Percentiles rank a stretch among this genome's conserved stretches.
Conservation (phyloP, 2,329 filamentous ascomycete species). For the Stagonosporopsis chrysanthemi region DNA sequence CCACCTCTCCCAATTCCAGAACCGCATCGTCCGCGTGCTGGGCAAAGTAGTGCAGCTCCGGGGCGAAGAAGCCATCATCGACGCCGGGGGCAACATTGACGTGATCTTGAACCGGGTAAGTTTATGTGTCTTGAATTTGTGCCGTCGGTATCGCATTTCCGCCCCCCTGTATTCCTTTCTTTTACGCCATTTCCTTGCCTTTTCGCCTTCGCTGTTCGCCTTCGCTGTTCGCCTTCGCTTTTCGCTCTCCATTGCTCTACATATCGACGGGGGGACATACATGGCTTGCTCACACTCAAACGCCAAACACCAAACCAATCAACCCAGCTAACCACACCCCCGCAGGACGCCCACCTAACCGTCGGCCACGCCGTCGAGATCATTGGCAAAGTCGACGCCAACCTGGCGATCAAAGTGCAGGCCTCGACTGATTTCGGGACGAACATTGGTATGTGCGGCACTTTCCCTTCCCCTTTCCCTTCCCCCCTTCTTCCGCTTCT, state of each 20-base stretch:
- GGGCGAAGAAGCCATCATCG: conserved; percentile 80
- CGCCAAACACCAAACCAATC: too few relatives aligned
- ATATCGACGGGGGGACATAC: too few relatives aligned
- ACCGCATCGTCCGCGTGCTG: conserved; percentile 79
- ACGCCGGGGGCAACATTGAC: conserved; percentile 78
- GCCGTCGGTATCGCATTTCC: too few relatives aligned
- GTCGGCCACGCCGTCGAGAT: conserved; percentile 76
- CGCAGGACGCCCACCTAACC: conserved; percentile 73
- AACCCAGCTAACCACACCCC: background rate
- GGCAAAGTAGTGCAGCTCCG: conserved; percentile 85
- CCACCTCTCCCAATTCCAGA: conserved; percentile 77
- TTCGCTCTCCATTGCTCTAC: too few relatives aligned
- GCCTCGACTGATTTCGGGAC: conserved; percentile 73
- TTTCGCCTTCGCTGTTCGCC: too few relatives aligned
- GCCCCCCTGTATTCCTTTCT: too few relatives aligned
- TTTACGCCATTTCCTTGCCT: background rate
- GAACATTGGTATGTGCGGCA: conserved; percentile 66
- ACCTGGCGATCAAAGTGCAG: conserved; percentile 75
- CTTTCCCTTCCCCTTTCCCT: too few relatives aligned
- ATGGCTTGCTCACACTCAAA: too few relatives aligned
- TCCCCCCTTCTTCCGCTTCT: too few relatives aligned
- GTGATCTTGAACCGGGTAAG: conserved; percentile 74
- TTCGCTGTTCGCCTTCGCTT: too few relatives aligned
- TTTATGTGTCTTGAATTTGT: too few relatives aligned
- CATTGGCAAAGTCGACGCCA: conserved; percentile 79